Evolutionary conservation across 2,329 filamentous ascomycete species (phyloP).

Genomic region (Microascus cirrosus): DNA sequence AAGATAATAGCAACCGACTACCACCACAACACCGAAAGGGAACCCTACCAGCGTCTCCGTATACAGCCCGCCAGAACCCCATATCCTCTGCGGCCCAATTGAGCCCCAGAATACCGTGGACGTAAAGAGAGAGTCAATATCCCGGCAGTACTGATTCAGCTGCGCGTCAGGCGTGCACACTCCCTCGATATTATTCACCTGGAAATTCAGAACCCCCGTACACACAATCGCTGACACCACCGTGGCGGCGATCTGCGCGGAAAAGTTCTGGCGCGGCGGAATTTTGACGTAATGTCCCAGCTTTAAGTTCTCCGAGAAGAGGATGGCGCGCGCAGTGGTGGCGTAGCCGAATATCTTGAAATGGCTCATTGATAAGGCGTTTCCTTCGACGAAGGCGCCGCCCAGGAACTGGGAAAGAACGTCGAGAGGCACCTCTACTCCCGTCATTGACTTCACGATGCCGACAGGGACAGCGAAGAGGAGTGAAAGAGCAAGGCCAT

Average conservation of each 20-base stretch:
- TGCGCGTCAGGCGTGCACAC: constrained; percentile 24
- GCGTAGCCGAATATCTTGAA: constrained; percentile 42
- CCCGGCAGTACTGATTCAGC: constrained; percentile 30
- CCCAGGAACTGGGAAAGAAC: constrained; percentile 43
- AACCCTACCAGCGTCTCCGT: constrained; percentile 36
- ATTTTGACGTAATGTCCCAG: constrained; percentile 49
- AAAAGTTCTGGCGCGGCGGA: constrained; percentile 47
- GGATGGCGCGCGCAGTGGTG: constrained; percentile 37
- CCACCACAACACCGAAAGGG: constrained; percentile 33
- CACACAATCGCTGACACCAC: constrained; percentile 40
- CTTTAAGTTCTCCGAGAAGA: constrained; percentile 36
- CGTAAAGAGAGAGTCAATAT: constrained; percentile 44
- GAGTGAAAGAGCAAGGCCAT: constrained; percentile 34
- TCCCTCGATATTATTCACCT: constrained; percentile 24
- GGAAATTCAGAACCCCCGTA: constrained; percentile 35
- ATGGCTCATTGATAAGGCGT: constrained; percentile 40
- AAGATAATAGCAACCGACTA: constrained; percentile 24
- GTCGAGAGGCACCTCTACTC: constrained; percentile 38
- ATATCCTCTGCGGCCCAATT: constrained; percentile 38
- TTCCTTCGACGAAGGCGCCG: constrained; percentile 36
- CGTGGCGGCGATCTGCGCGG: constrained; percentile 47
- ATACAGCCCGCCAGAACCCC: constrained; percentile 35
- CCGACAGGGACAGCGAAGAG: constrained; percentile 40
- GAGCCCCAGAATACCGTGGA: constrained; percentile 44
- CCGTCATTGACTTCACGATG: constrained; percentile 42